phyloP scores from a whole-genome alignment of 225 moss, liverwort and hornwort genomes.

The Climacium dendroides region DNA sequence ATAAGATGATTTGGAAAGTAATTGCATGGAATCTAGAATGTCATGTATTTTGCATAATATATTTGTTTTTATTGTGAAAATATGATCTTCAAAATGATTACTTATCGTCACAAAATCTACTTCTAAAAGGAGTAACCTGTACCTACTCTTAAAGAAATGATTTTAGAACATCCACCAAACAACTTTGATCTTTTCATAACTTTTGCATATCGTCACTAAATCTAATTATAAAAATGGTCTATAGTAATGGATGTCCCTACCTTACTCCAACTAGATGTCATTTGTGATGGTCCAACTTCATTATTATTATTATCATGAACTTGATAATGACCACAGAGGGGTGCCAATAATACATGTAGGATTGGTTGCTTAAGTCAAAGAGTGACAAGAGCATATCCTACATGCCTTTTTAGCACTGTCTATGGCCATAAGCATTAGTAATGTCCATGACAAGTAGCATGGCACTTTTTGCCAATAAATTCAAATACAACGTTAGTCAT shows the following conservation, averaged over 20 bases:
- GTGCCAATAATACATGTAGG: too few species aligned
- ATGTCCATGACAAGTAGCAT: too few species aligned
- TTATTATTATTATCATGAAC: too few species aligned
- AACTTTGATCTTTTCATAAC: neutral
- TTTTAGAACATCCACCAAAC: neutral
- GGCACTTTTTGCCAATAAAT: too few species aligned
- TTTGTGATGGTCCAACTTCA: neutral
- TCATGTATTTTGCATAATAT: neutral
- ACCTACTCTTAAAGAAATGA: too few species aligned
- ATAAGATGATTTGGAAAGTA: neutral
- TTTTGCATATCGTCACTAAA: neutral
- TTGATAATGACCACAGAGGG: too few species aligned
- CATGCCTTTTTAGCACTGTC: too few species aligned
- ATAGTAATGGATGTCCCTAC: rapidly evolving
- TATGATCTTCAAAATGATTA: neutral
- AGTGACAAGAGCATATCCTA: too few species aligned
- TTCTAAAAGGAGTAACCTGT: neutral
- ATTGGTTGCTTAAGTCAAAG: too few species aligned
- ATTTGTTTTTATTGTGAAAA: neutral
- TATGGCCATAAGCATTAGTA: too few species aligned
- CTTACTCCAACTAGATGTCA: neutral
- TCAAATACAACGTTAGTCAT: too few species aligned
- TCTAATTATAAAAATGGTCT: too few species aligned
- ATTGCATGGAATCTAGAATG: neutral
- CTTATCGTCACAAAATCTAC: rapidly evolving